Evolutionary conservation across 148 eudicot genomes (phyloP).

Genomic region (Rhododendron vialii): DNA sequence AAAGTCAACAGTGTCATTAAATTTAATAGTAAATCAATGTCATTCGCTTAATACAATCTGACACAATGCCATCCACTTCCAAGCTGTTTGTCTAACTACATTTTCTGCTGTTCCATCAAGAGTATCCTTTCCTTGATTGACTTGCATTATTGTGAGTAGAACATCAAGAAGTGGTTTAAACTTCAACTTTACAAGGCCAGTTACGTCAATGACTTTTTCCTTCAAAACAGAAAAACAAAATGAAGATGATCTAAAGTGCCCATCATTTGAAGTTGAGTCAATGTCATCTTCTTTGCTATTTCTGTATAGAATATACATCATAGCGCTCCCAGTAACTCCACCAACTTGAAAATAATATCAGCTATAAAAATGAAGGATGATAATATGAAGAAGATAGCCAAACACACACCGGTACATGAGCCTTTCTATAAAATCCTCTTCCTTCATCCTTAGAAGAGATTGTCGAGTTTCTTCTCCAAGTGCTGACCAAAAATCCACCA

Average conservation of each 20-base stretch:
- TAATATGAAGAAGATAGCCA: background rate
- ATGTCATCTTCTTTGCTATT: background rate
- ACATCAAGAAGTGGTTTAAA: background rate
- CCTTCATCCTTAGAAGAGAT: slow-evolving; percentile 91
- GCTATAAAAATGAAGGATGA: background rate
- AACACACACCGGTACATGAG: slow-evolving; percentile 81
- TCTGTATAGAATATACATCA: background rate
- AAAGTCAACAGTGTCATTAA: background rate
- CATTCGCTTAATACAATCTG: background rate
- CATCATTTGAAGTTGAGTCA: background rate
- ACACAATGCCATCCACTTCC: background rate
- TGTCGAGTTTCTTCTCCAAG: slow-evolving; percentile 92
- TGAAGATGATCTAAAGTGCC: background rate
- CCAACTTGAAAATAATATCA: background rate
- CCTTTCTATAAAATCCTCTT: slow-evolving; percentile 96
- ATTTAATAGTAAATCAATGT: background rate
- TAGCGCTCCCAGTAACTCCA: background rate
- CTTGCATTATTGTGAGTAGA: slow-evolving; percentile 1
- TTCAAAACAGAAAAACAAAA: background rate
- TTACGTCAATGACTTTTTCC: background rate
- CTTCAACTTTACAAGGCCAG: background rate
- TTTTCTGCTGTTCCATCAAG: background rate
- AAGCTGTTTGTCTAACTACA: background rate
- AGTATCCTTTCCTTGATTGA: background rate
- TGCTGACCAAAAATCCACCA: slow-evolving; percentile 98